Conservation (phyloP, 2,329 filamentous ascomycete genomes). For the Emergomyces orientalis region DNA sequence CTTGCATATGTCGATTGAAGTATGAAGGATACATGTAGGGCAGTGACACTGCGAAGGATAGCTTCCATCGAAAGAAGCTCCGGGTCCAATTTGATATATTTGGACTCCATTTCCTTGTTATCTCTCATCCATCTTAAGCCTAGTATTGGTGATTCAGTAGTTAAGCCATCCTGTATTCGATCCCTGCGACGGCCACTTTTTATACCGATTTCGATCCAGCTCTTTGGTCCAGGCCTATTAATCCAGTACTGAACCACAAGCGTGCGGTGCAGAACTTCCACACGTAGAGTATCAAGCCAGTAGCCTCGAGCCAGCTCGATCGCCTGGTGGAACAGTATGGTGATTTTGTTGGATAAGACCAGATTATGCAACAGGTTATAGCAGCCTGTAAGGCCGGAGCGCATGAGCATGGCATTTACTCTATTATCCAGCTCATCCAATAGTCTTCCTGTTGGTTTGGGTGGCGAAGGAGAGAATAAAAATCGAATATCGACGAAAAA, state of each 20-base stretch:
- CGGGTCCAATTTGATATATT: conserved; percentile 58
- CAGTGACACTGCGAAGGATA: conserved; percentile 65
- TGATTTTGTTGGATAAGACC: conserved; percentile 82
- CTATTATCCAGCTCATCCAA: conserved; percentile 58
- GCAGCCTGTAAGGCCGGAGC: conserved; percentile 65
- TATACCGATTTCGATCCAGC: conserved; percentile 83
- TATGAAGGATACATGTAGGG: conserved; percentile 62
- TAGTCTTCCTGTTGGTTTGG: conserved; percentile 54
- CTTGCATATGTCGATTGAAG: conserved; percentile 57
- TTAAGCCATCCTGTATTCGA: conserved; percentile 9
- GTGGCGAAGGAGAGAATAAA: conserved; percentile 60
- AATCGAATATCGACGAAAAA: conserved; percentile 92
- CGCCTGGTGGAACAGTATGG: conserved; percentile 70
- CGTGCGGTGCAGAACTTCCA: conserved; percentile 71
- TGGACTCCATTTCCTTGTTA: conserved; percentile 61
- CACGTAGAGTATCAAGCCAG: conserved; percentile 69
- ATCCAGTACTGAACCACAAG: conserved; percentile 89
- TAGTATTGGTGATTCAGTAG: conserved; percentile 26
- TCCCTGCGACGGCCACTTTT: conserved; percentile 22
- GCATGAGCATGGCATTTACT: conserved; percentile 61
- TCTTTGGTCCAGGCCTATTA: conserved; percentile 61
- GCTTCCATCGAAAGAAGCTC: conserved; percentile 61
- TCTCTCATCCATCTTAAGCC: conserved; percentile 64
- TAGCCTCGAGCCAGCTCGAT: conserved; percentile 55
- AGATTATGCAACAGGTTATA: conserved; percentile 83